Conservation (phyloP, 2,329 filamentous ascomycete genomes). For the Trichoderma polysporum region DNA sequence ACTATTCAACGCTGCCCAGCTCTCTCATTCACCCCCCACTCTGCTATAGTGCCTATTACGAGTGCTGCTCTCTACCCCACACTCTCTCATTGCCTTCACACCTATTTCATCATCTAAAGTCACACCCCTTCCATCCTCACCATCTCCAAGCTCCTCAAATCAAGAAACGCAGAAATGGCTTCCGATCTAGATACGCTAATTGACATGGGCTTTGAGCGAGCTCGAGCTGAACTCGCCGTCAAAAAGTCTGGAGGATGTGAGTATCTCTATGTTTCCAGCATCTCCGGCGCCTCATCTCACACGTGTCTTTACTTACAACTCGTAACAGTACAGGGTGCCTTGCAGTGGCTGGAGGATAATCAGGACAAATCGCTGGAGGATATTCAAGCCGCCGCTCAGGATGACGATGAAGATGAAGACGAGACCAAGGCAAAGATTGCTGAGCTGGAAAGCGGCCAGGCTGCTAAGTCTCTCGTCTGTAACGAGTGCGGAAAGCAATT, state of each 20-base stretch:
- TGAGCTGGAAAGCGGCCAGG: conserved; percentile 67
- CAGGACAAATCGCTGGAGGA: conserved; percentile 85
- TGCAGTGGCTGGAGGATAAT: conserved; percentile 93
- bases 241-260: conserved; percentile 78
- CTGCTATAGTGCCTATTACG: not conserved
- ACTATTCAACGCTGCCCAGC: not conserved
- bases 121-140: not conserved
- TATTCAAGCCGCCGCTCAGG: conserved; percentile 55
- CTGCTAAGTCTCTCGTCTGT: conserved; percentile 81
- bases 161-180: conserved; percentile 37
- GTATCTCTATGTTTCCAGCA: conserved; percentile 33
- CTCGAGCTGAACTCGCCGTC: conserved; percentile 78
- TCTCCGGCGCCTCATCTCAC: conserved; percentile 4
- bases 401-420: conserved; percentile 50
- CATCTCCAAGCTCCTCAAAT: not conserved
- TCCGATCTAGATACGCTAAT: conserved; percentile 61
- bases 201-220: conserved; percentile 79
- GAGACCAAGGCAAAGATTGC: conserved; percentile 56
- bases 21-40: not conserved
- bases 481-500: conserved; percentile 95
- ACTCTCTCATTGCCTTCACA: not conserved
- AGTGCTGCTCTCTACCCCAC: conserved; percentile 9
- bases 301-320: conserved; percentile 12
- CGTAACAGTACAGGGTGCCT: conserved; percentile 72
- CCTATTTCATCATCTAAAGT: conserved; percentile 7